Evolutionary conservation across 306 rosid genomes (phyloP), one percentile per base, ranked within the genome.

Genomic region (Amphicarpaea edgeworthii): DNA sequence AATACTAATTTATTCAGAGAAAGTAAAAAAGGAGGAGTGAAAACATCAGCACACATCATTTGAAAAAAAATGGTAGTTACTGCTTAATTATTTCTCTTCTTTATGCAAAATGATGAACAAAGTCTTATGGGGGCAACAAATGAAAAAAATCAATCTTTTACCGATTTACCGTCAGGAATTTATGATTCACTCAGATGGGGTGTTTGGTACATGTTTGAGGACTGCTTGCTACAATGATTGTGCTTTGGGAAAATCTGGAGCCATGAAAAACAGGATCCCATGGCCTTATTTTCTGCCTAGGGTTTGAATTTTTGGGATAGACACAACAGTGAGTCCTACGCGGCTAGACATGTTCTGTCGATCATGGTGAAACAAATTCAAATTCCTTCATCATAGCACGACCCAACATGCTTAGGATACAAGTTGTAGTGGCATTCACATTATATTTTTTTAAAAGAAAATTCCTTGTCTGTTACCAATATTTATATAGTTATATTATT

Each of bases 151-250:
- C 43, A 59, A 68, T 6, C n/a, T 61, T 70, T 45, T 64, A 54
- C 64, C 23, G 42, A 70, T 54, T 77, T 64, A 54, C 43, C 49
- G 28, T 67, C 43, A 65, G 45, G 46, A 77, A 49, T 72, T 59
- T 78, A 15, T 43, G 54, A 51, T 43, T 79, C 32, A 12, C 57
- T 34, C 34, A 76, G 50, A 68, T 70, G 63, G 66, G 49, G 53
- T 75, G 59, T 73, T 79, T 79, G 82, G 79, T 79, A 78, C 55
- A 40, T 66, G 83, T 68, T 26, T 50, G 68, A 40, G 71, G 75
- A 73, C n/a, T 65, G 50, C 64, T 8, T 78, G 72, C 75, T 80
- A 24, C 64, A 88, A 85, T 91, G 75, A 88, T 87, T 83, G 72
- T 88, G 93, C 79, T 87, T 37, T 79, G 60, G 73, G 85, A 58